Evolutionary conservation across 129 eudicot species (phyloP), one percentile per base, ranked within the genome.

Genomic region (Pulicaria dysenterica): DNA sequence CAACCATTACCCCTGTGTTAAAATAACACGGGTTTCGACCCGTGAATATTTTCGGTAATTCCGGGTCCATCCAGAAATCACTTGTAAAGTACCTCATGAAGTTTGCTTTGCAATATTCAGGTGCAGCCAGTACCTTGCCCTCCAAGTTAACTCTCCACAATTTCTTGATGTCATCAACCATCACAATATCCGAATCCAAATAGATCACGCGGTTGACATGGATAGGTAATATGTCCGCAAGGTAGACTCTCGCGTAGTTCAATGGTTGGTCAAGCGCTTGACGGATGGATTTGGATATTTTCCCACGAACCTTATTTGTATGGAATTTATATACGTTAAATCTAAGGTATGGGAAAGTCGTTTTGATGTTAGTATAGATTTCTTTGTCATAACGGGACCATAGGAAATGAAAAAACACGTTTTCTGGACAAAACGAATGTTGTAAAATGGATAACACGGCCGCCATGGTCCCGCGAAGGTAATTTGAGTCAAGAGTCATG

Each of bases 381-480:
- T 80, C 74, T 42, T 77, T 56, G 14, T 80, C 73, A 14, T 55
- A 50, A 39, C 57, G 57, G 0, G 85, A 72, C 83, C 85, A 84
- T 1, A 84, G 46, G 65, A 84, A 84, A 58, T 84, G 85, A 59
- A 84, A 84, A 37, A 73, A 73, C 5, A 80, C 80, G 8, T 84
- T 84, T 56, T 84, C 88, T 8, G 88, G 88, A 41, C 88, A 84
- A 17, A 80, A 77, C 31, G 88, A 80, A 73, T 84, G 88, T 50
- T 84, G 88, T 5, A 84, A 39, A 36, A 84, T 81, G 39, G 88
- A 84, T 3, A 84, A 58, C 38, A 84, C 85, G 0, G 85, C 88
- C 8, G 85, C 85, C 75, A 80, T 70, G 38, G 88, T 84, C 40
- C 88, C 88, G 5, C 85, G 73, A 8, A 84, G 83, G 75, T 84